Conservation (phyloP, 768 basidiomycete genomes). For the Kwoniella dendrophila region DNA sequence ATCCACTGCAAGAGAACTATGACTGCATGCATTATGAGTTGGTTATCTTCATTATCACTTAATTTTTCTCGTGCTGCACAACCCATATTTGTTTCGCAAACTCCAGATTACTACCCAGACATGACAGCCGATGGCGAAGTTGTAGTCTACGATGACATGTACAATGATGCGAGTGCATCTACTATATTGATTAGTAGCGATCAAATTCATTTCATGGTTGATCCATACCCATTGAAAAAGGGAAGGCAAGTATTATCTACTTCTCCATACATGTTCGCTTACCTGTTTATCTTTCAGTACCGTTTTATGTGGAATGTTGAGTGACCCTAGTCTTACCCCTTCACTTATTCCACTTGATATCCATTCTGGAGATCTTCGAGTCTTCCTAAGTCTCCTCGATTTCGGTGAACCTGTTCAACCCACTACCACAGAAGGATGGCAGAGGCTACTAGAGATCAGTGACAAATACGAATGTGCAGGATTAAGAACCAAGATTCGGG, state of each 20-base stretch:
- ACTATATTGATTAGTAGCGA: slow-evolving; percentile 5
- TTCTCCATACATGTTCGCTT: not conserved
- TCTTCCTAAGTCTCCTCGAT: not conserved
- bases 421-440: not conserved
- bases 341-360: not conserved
- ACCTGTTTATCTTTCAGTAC: not conserved
- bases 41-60: no score
- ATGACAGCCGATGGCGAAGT: not conserved
- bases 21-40: no score
- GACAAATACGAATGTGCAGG: not conserved
- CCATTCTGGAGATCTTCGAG: not conserved
- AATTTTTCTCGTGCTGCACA: no score
- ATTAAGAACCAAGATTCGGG: not conserved
- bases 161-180: not conserved
- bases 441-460: not conserved
- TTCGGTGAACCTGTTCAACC: not conserved
- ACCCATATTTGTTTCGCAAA: no score
- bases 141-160: not conserved
- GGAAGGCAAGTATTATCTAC: not conserved
- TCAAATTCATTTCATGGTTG: not conserved
- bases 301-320: not conserved
- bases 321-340: not conserved
- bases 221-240: not conserved
- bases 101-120: not conserved
- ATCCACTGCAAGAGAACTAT: no score